These are phyloP conservation scores for Lachancea thermotolerans DNA, from an alignment of 805 yeast genomes.

Conservation along the genomic window DNA sequence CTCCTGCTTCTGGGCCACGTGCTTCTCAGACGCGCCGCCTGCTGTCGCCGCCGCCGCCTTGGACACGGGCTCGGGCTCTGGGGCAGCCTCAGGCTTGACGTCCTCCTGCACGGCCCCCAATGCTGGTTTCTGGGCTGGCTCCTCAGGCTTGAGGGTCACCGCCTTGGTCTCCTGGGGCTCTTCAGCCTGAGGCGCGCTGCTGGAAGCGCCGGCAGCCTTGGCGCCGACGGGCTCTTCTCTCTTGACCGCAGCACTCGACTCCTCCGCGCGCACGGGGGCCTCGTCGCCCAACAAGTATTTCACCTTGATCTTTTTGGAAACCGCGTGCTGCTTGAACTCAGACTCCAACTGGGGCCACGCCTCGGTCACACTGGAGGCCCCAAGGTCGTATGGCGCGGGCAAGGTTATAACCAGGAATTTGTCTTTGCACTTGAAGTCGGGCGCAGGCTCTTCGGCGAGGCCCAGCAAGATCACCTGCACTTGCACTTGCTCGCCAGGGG, in stretches of 20 bases:
- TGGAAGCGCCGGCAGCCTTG: background rate
- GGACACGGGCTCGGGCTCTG: background rate
- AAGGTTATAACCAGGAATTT: constrained; percentile 85
- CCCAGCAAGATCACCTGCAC: constrained; percentile 86
- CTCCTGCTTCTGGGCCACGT: constrained; percentile 15
- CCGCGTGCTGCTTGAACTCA: constrained; percentile 46
- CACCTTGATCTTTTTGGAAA: constrained; percentile 63
- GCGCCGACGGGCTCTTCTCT: background rate
- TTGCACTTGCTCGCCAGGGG: constrained; percentile 64
- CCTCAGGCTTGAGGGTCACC: background rate
- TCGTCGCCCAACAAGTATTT: constrained; percentile 37
- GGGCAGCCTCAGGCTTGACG: constrained; percentile 1
- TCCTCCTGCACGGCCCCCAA: constrained; percentile 5
- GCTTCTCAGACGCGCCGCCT: constrained; percentile 34
- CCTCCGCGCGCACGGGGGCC: background rate
- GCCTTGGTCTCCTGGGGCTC: background rate
- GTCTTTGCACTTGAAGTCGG: constrained; percentile 77
- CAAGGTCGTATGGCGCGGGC: constrained; percentile 58
- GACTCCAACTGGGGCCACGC: constrained; percentile 71
- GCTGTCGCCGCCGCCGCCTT: constrained; percentile 5
- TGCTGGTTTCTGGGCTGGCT: constrained; percentile 1
- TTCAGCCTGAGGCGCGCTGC: background rate
- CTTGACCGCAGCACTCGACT: background rate
- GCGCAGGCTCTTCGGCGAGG: constrained; percentile 62
- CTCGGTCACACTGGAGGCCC: constrained; percentile 54